Evolutionary conservation across 306 rosid species (phyloP), one percentile per base, ranked within the genome.

Genomic region (Abrus precatorius): DNA sequence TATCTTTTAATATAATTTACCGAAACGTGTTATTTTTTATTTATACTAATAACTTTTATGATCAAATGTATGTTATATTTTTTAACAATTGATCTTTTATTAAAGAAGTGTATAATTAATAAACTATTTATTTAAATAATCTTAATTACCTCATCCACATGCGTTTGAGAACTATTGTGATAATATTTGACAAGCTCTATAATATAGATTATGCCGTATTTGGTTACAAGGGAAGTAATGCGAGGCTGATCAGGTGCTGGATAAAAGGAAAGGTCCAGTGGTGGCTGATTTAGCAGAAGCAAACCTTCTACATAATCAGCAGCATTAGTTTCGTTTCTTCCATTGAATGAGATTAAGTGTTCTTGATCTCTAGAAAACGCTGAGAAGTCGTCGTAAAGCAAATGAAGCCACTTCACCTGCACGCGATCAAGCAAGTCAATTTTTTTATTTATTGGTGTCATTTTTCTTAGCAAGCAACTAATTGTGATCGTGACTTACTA

Each of bases 341-440:
- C 84, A 20, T 82, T 69, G 12, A 28, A 34, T 44, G 90, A 80
- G 71, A 90, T 91, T 72, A 96, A 78, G 63, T 0, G 76, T 60
- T 96, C 92, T 90, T 93, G 99, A 71, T 96, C 99, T 29, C 57
- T 55, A 13, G 91, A 61, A 83, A 96, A 87, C 5, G 78, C 55
- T 43, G 88, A 47, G 76, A 96, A 96, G 55, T 92, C 66, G 1
- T 32, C 75, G 93, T 93, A 96, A 34, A 93, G 49, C 75, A 93
- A 70, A 9, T 88, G 80, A 4, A 91, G 49, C 98, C 98, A 92
- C 79, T 88, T 90, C 34, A 79, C 98, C 99, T 95, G 85, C 85
- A 78, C 75, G 3, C 7, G 67, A 50, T 56, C 40, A 52, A 29
- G 10, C 13, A 75, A 48, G 8, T 11, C n/a, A 57, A n/a, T 48